Conservation (phyloP, 305 asterid species). For the Rubia balearica region DNA sequence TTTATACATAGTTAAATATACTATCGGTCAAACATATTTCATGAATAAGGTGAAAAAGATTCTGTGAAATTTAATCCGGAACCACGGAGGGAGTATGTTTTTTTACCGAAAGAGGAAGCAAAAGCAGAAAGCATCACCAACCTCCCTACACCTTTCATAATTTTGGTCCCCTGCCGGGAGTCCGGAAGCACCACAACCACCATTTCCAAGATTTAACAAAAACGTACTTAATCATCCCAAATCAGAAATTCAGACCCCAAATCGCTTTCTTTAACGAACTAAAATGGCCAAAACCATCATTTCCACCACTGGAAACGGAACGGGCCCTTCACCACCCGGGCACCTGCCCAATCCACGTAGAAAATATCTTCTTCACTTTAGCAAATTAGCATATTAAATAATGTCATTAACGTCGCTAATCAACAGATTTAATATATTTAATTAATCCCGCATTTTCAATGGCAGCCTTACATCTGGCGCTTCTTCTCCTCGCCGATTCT, state of each 20-base stretch:
- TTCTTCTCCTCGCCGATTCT: neutral
- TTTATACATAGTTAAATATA: too few relatives aligned
- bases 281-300: conserved; percentile 13
- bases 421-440: too few relatives aligned
- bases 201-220: neutral
- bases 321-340: neutral
- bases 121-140: neutral
- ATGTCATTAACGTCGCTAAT: neutral
- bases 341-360: neutral
- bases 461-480: conserved; percentile 17
- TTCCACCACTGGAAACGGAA: neutral
- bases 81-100: too few relatives aligned
- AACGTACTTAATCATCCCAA: neutral
- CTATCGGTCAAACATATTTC: too few relatives aligned
- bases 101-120: neutral
- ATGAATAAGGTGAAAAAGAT: too few relatives aligned
- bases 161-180: conserved; percentile 3
- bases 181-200: conserved; percentile 12
- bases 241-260: neutral
- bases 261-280: neutral
- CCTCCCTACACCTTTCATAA: neutral
- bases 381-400: neutral
- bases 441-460: neutral
- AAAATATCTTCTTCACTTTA: neutral
- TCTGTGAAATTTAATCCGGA: too few relatives aligned